Conservation (phyloP, 2,329 filamentous ascomycete species). For the Calycina marina region DNA sequence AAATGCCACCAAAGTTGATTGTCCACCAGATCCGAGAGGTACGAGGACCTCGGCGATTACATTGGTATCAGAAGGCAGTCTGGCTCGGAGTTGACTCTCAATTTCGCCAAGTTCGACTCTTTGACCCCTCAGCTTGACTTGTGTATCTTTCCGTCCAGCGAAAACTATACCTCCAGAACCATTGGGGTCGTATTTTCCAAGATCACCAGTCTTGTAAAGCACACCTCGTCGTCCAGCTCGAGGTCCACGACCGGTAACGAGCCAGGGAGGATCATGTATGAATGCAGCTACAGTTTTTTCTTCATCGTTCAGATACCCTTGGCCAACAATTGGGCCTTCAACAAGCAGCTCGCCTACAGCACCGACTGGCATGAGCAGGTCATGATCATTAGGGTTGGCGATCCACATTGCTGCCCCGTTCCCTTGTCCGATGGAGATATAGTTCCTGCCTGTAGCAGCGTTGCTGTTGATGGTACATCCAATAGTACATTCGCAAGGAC, state of each 20-base stretch:
- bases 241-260: background rate
- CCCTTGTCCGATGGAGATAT: background rate
- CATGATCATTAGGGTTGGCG: background rate
- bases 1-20: background rate
- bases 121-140: constrained; percentile 51
- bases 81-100: background rate
- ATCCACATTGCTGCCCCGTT: background rate
- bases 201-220: constrained; percentile 44
- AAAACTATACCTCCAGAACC: constrained; percentile 34
- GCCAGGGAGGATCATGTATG: background rate
- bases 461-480: background rate
- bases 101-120: constrained; percentile 35
- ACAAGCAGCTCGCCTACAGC: background rate
- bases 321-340: background rate
- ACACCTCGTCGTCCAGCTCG: constrained; percentile 26
- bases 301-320: background rate
- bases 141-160: constrained; percentile 47
- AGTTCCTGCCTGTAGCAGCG: background rate
- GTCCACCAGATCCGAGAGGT: background rate
- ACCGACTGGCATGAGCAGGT: background rate
- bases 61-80: background rate
- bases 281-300: background rate
- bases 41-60: background rate
- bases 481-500: background rate
- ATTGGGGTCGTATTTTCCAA: constrained; percentile 30